Conservation (phyloP, 2,329 filamentous ascomycete genomes). For the Colletotrichum spaethianum region DNA sequence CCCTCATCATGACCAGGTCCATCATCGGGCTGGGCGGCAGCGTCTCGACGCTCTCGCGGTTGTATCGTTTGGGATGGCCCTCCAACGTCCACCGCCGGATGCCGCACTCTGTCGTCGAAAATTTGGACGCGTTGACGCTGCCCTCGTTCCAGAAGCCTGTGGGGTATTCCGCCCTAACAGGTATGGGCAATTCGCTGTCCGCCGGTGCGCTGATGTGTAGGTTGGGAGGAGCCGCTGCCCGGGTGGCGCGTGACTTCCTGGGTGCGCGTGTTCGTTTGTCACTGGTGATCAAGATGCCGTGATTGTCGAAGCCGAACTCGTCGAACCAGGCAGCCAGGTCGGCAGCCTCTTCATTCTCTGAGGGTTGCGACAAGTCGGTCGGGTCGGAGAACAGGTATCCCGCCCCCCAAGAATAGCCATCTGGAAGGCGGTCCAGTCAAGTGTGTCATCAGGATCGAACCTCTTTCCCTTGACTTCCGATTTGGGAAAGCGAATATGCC, state of each 20-base stretch:
- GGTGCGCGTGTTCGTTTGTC: neutral
- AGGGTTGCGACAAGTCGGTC: slow-evolving; percentile 55
- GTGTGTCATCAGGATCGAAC: slow-evolving; percentile 61
- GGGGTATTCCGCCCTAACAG: slow-evolving; percentile 52
- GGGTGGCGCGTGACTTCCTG: neutral
- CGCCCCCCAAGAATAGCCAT: slow-evolving; percentile 74
- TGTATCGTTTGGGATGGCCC: slow-evolving; percentile 50
- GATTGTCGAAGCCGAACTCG: slow-evolving; percentile 62
- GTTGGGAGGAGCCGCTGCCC: slow-evolving; percentile 1
- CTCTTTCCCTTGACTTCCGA: slow-evolving; percentile 57
- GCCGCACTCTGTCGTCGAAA: slow-evolving; percentile 46
- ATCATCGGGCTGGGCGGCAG: slow-evolving; percentile 67
- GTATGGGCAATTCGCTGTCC: slow-evolving; percentile 55
- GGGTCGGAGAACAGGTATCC: slow-evolving; percentile 65
- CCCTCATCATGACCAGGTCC: slow-evolving; percentile 59
- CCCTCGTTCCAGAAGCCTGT: slow-evolving; percentile 52
- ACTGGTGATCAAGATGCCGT: slow-evolving; percentile 55
- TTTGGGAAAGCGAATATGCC: slow-evolving; percentile 67
- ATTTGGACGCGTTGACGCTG: slow-evolving; percentile 50
- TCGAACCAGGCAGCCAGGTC: slow-evolving; percentile 67
- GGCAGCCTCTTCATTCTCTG: slow-evolving; percentile 62
- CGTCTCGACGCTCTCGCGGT: slow-evolving; percentile 46
- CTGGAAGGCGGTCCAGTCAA: slow-evolving; percentile 77
- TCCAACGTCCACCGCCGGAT: slow-evolving; percentile 56
- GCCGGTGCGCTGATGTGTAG: slow-evolving; percentile 37